Base-by-base conservation (phyloP, 495 filamentous ascomycete species). In the Trichoderma virens region DNA sequence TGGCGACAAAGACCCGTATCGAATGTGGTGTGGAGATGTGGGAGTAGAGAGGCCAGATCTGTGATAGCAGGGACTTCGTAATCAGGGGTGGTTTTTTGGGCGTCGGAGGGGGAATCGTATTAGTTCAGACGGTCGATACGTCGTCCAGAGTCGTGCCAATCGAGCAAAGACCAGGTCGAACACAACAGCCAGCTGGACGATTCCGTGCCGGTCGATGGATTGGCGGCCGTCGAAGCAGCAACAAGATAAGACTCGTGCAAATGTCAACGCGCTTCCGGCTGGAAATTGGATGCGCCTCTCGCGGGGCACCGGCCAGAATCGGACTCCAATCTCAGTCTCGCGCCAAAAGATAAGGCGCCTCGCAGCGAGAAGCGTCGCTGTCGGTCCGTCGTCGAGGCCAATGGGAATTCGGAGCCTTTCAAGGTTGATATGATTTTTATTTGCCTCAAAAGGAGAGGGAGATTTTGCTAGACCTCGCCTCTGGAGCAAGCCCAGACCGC, bases 401-500 rank as follows among this genome's bases (percentile, higher is more conserved):
- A n/a, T n/a, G n/a, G n/a, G n/a, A n/a, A n/a, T n/a, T n/a, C n/a
- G n/a, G n/a, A n/a, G n/a, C n/a, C n/a, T n/a, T n/a, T n/a, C n/a
- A n/a, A n/a, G n/a, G n/a, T n/a, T n/a, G n/a, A n/a, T n/a, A 5
- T 47, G 18, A 13, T 28, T 30, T 27, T 28, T 16, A 28, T 13
- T 27, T 27, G 3, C 27, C 51, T 13, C 4, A 56, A 56, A 56
- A 56, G 27, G 27, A 56, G 51, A 56, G 51, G 51, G 23, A 56
- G 51, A 28, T 28, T 56, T 28, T 28, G 51, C 25, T 56, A 23
- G 23, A 20, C 20, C 13, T n/a, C 11, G 16, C 51, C 51, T 18
- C 25, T 56, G 25, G 25, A 56, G 23, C 51, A 28, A n/a, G 51
- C 51, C 51, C 25, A 56, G 51, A 56, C 51, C 51, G 51, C 51